These are phyloP conservation scores for Saturnispora dispora DNA, from an alignment of 805 yeast genomes.

Conservation along the genomic window DNA sequence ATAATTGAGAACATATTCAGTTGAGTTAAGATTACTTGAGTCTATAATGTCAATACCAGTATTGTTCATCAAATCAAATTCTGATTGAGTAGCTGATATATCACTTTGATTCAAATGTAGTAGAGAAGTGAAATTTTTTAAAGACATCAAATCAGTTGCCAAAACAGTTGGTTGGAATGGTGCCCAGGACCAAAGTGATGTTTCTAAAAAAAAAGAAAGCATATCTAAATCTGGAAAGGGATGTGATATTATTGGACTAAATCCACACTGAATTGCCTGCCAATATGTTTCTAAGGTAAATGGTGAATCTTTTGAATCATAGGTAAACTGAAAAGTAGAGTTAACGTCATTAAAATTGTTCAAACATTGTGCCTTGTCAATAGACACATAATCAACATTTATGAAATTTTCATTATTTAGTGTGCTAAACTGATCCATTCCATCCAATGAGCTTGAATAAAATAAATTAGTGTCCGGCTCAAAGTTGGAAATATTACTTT, in stretches of 20 bases:
- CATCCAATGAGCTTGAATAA: constrained; percentile 2
- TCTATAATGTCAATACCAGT: background rate
- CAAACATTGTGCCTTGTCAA: background rate
- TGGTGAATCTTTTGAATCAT: constrained; percentile 29
- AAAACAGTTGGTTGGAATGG: constrained; percentile 38
- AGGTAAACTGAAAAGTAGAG: constrained; percentile 18
- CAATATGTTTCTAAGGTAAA: constrained; percentile 34
- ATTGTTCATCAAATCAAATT: background rate
- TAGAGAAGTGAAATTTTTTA: background rate
- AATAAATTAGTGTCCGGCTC: constrained; percentile 4
- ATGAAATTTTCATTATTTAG: background rate
- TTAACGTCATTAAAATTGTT: background rate
- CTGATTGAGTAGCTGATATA: background rate
- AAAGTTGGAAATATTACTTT: constrained; percentile 16
- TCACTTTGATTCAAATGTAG: background rate
- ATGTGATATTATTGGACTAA: constrained; percentile 52
- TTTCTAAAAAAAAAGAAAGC: constrained; percentile 26
- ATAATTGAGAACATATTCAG: background rate
- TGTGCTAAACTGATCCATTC: background rate
- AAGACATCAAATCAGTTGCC: constrained; percentile 4
- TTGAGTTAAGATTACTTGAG: background rate
- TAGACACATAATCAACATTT: background rate
- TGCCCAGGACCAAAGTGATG: constrained; percentile 70
- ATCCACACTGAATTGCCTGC: constrained; percentile 46
- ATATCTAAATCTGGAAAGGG: constrained; percentile 21